Evolutionary conservation across 2,329 filamentous ascomycete species (phyloP).

Genomic region (Hymenoscyphus fructigenus): DNA sequence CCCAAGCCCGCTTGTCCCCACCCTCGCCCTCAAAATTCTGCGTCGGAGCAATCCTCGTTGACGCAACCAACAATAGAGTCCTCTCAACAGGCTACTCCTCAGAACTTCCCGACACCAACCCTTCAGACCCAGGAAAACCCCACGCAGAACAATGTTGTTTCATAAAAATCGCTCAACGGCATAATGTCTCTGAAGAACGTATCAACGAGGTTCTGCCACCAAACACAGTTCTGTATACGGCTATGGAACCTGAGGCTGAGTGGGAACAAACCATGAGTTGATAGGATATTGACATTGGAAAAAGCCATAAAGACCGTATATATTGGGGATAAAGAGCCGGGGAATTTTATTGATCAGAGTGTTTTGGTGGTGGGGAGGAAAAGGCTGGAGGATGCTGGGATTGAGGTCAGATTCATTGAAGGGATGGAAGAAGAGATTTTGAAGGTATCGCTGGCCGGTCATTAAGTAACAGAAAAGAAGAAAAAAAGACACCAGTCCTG

Average conservation of each 20-base stretch:
- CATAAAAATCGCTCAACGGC: constrained; percentile 61
- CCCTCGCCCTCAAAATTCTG: constrained; percentile 88
- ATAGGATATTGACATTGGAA: constrained; percentile 67
- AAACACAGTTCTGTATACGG: constrained; percentile 74
- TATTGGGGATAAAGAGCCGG: constrained; percentile 84
- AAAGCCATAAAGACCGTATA: constrained; percentile 70
- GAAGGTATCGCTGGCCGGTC: constrained; percentile 78
- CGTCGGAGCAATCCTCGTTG: constrained; percentile 81
- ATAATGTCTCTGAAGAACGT: constrained; percentile 51
- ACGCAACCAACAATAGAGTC: constrained; percentile 54
- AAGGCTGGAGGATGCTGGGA: constrained; percentile 68
- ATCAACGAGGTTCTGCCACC: constrained; percentile 53
- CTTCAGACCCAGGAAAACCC: constrained; percentile 37
- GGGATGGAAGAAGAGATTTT: constrained; percentile 83
- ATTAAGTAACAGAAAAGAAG: constrained; percentile 39
- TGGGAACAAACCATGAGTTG: constrained; percentile 74
- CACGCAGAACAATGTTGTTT: constrained; percentile 95
- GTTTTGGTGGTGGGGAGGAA: constrained; percentile 55
- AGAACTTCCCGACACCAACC: constrained; percentile 80
- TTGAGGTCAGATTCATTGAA: constrained; percentile 69
- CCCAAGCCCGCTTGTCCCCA: constrained; percentile 73
- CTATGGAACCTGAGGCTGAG: constrained; percentile 80
- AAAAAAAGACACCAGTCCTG: too few relatives aligned
- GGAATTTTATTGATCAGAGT: constrained; percentile 87
- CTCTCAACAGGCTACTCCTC: constrained; percentile 86